A percentile compares a stretch with the other conserved stretches of the same genome.
phyloP scores from a whole-genome alignment of 352 stramenopile species.

The Blastocystis hominis region DNA sequence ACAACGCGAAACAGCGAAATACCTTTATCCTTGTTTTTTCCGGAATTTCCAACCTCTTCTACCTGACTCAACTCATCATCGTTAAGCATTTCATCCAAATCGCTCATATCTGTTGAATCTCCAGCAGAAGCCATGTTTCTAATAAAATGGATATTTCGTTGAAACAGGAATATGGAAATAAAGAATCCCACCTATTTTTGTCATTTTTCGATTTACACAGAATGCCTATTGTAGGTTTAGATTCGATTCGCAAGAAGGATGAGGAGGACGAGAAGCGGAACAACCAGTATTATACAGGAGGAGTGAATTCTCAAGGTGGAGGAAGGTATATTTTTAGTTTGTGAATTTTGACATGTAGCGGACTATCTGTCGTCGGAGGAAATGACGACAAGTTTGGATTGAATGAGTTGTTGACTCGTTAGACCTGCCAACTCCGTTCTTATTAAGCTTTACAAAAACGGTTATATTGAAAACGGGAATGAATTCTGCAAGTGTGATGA shows the following conservation, averaged over 20 bases:
- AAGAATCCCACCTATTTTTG: background rate
- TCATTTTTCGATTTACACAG: background rate
- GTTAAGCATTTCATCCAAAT: background rate
- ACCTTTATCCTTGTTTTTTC: background rate
- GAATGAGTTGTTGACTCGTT: background rate
- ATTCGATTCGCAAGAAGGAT: background rate
- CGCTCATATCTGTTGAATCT: background rate
- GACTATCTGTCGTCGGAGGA: background rate
- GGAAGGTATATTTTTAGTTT: background rate
- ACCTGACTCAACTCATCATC: conserved; percentile 1
- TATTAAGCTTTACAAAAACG: background rate
- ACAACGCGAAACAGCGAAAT: background rate
- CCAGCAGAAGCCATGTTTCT: background rate
- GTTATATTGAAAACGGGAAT: background rate
- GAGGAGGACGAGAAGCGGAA: background rate
- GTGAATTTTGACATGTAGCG: background rate
- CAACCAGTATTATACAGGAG: background rate
- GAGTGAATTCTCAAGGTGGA: background rate
- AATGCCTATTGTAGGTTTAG: background rate
- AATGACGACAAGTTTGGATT: background rate
- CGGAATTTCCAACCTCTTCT: background rate
- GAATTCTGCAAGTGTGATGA: background rate
- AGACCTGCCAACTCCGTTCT: background rate
- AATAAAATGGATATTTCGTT: too few species aligned
- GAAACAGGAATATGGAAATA: too few species aligned